Base-by-base conservation (phyloP, 2,329 filamentous ascomycete species). In the Coleophoma crateriformis region DNA sequence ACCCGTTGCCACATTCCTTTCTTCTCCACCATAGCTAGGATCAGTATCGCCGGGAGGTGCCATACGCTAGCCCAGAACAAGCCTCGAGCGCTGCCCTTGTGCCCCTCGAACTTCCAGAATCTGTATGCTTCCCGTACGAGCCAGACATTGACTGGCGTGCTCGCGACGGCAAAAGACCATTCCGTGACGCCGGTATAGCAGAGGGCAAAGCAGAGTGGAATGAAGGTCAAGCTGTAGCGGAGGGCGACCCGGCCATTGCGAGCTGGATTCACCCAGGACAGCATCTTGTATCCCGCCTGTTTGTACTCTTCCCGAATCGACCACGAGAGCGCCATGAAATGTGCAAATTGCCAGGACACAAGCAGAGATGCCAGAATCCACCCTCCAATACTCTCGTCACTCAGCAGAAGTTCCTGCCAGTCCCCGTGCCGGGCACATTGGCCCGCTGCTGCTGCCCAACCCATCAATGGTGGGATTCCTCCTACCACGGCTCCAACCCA, bases 41-140 rank as follows among this genome's bases (percentile, higher is more conserved):
- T 90, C 76, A 99, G 82, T 39, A 97, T 78, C 22, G 86, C 87
- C 0, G 94, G 94, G 44, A 99, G 68, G 71, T 96, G 91, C 94
- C 92, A 97, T 10, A 99, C 90, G 66, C 90, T 96, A 2, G 94
- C 91, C 94, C 94, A 99, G 68, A 99, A 99, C 47, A 99, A 68
- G 0, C 86, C 85, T 49, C 90, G 79, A 2, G 94, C 91, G 15
- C 81, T 89, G 2, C 91, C 91, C 59, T 85, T 84, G 54, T 85
- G 79, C 12, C 92, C 92, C 61, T 90, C 81, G 27, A 81, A 73
- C 54, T 78, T 80, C 85, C 88, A 96, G 71, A 97, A 96, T 35
- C 77, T 75, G 60, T 88, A 81, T 0, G 92, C 90, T 67, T 95
- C 85, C 48, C 82, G 79, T 8, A 83, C 76, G 58, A 99, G 80